phyloP scores from a whole-genome alignment of 345 rosid genomes.

The Eucalyptus marginata region DNA sequence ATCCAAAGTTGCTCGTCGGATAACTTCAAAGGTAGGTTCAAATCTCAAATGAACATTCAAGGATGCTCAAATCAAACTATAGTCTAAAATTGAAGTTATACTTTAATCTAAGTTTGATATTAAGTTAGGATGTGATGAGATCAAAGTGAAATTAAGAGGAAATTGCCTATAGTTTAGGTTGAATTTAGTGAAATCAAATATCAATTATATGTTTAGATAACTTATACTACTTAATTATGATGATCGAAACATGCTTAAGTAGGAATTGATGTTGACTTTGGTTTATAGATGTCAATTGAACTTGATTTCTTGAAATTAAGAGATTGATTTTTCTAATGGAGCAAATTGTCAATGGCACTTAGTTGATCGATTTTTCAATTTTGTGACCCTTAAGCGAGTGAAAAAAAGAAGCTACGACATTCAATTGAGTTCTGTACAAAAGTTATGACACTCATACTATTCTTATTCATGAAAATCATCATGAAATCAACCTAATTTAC shows the following conservation, averaged over 20 bases:
- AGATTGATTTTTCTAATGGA: too few species aligned
- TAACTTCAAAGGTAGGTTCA: background rate
- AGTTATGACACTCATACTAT: background rate
- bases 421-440: too few species aligned
- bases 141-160: background rate
- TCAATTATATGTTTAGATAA: background rate
- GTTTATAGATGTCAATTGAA: background rate
- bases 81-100: background rate
- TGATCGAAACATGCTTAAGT: too few species aligned
- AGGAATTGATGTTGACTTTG: background rate
- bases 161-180: background rate
- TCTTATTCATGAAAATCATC: background rate
- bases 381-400: background rate
- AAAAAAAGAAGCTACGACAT: too few species aligned
- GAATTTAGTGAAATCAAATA: too few species aligned
- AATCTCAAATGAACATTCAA: background rate
- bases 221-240: background rate
- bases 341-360: too few species aligned
- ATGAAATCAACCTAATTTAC: background rate
- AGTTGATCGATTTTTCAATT: background rate
- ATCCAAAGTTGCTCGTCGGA: background rate
- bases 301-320: background rate
- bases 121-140: background rate
- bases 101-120: background rate
- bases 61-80: background rate